Evolutionary conservation across 2,329 filamentous ascomycete genomes (phyloP), one percentile per base, ranked within the genome.

Genomic region (Penicillium sp.): DNA sequence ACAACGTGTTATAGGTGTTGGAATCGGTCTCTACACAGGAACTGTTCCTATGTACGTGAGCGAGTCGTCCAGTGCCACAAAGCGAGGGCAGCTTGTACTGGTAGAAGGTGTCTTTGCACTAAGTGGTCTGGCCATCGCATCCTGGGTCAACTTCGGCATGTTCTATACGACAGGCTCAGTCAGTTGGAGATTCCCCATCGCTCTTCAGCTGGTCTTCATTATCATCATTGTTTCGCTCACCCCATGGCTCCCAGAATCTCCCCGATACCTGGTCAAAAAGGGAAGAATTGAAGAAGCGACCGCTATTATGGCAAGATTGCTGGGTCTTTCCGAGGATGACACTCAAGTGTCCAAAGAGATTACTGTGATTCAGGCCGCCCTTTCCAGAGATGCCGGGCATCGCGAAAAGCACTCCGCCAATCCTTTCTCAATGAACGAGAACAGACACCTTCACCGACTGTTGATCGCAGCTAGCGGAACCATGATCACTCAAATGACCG

Each of bases 191-290:
- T 54, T 57, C 70, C 58, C 68, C 62, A 31, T 50, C 64, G 31
- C 64, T 65, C 39, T 61, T 62, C 33, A 66, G 67, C 51, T 72
- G 62, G 64, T 82, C 10, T 68, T 81, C 51, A 68, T 78, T 26
- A 61, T 70, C 29, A 53, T 70, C 16, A 63, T 70, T 21, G 75
- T 80, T 61, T 63, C 73, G 16, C 68, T 67, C 21, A 54, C 51
- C 4, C 51, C 51, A 9, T 46, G 48, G 35, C 55, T 74, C 13
- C 71, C 72, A 0, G 71, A 74, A n/a, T 74, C 71, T n/a, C 71
- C 70, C 1, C 60, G 68, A 7, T 73, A 69, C 66, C 59, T 72
- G 4, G 53, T 64, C 44, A 60, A 57, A 22, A 48, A 57, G 19
- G 50, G 44, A 10, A 57, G 39, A 19, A 42, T 50, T 4, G 50